Conservation (phyloP, 352 stramenopile species). For the Globisporangium acanthophoron region DNA sequence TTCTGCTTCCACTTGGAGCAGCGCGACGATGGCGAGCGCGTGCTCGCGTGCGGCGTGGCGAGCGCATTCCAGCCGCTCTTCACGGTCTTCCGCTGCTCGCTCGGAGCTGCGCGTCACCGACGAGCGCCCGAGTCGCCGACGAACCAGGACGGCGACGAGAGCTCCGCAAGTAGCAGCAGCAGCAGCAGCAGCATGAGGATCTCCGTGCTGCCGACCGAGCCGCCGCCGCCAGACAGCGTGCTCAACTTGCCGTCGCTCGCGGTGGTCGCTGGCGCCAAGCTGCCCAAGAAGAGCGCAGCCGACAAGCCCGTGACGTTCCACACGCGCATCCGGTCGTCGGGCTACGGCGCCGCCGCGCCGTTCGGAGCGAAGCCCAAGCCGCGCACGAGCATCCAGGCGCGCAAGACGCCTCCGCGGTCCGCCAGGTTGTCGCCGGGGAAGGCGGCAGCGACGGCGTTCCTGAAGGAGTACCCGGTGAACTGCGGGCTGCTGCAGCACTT, state of each 20-base stretch:
- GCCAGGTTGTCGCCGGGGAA: neutral
- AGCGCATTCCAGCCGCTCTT: constrained; percentile 71
- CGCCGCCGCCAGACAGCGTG: constrained; percentile 43
- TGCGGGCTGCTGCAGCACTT: constrained; percentile 55
- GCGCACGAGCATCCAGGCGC: constrained; percentile 20
- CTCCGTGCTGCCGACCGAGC: constrained; percentile 45
- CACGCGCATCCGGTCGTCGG: constrained; percentile 72
- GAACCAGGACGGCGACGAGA: neutral
- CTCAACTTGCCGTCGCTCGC: constrained; percentile 47
- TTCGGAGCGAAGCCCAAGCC: constrained; percentile 22
- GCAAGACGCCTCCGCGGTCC: constrained; percentile 13
- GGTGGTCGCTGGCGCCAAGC: constrained; percentile 9
- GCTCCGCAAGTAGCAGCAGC: neutral
- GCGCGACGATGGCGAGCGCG: constrained; percentile 10
- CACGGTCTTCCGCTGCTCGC: constrained; percentile 20
- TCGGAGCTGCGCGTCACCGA: neutral
- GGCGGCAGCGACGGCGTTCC: constrained; percentile 26
- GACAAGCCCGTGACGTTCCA: constrained; percentile 84
- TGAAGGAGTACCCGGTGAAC: constrained; percentile 72
- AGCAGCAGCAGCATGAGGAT: constrained; percentile 11
- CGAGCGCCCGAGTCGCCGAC: neutral
- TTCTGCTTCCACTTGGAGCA: constrained; percentile 36
- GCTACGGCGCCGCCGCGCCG: constrained; percentile 44
- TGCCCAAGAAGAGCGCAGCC: constrained; percentile 11
- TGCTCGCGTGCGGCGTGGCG: constrained; percentile 37